Evolutionary conservation across 2,329 filamentous ascomycete species (phyloP).

Genomic region (Ophiostoma pallidulum): DNA sequence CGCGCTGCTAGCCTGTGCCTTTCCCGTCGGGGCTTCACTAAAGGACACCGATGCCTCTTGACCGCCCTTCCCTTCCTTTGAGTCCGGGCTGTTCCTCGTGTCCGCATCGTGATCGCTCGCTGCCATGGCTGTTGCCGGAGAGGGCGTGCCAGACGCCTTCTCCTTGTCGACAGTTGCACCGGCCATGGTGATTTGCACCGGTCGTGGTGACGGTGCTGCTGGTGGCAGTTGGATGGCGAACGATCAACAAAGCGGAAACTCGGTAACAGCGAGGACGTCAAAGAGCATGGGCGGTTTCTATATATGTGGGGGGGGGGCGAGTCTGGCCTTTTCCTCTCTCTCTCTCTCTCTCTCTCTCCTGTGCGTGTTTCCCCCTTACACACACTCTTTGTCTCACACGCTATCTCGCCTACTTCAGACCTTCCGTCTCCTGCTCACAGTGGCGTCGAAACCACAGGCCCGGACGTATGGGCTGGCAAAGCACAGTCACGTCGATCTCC

Average conservation of each 20-base stretch:
- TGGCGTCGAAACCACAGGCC: not conserved
- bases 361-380: too few relatives aligned
- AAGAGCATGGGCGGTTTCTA: constrained; percentile 16
- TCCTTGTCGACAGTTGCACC: constrained; percentile 17
- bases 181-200: too few relatives aligned
- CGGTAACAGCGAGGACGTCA: constrained; percentile 2
- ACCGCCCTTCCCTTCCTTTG: constrained; percentile 18
- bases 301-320: constrained; percentile 16
- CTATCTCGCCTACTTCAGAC: not conserved
- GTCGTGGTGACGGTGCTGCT: not conserved
- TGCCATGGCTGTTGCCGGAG: constrained; percentile 16
- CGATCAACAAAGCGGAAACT: constrained; percentile 17
- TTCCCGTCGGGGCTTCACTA: constrained; percentile 2
- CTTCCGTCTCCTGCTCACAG: not conserved
- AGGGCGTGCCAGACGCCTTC: constrained; percentile 26
- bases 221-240: constrained; percentile 8
- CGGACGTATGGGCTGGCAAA: constrained; percentile 11
- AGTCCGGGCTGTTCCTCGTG: constrained; percentile 22
- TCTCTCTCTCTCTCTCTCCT: not conserved
- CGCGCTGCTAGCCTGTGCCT: not conserved
- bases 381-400: not conserved
- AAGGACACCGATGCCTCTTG: constrained; percentile 21
- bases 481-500: constrained; percentile 13
- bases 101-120: constrained; percentile 22
- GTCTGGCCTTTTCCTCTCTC: not conserved